Conservation (phyloP, 768 basidiomycete species). For the Suillus paluster region DNA sequence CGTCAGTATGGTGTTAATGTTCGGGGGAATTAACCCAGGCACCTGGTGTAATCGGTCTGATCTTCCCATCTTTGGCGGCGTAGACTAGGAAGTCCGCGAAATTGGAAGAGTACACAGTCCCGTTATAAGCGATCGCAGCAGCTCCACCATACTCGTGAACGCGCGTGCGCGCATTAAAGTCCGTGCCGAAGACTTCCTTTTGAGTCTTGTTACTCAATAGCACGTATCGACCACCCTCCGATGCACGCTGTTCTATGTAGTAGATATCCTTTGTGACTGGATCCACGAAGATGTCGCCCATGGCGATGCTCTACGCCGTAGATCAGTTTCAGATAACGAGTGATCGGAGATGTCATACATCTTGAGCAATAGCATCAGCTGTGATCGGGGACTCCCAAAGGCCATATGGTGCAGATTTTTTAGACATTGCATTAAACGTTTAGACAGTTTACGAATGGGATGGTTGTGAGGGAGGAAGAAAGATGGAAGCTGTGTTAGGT, state of each 20-base stretch:
- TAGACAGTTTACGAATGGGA: neutral
- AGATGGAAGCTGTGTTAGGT: too few relatives aligned
- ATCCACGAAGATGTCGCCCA: slow-evolving; percentile 59
- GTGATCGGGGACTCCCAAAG: slow-evolving; percentile 63
- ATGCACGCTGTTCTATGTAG: slow-evolving; percentile 62
- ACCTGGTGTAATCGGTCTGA: slow-evolving; percentile 63
- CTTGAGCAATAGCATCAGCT: slow-evolving; percentile 49
- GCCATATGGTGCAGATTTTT: slow-evolving; percentile 53
- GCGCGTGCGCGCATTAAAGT: slow-evolving; percentile 55
- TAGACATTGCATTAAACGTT: slow-evolving; percentile 1
- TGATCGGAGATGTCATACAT: slow-evolving; percentile 33
- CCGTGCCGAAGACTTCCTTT: slow-evolving; percentile 53
- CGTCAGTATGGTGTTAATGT: neutral
- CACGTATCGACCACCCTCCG: slow-evolving; percentile 52
- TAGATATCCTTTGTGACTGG: slow-evolving; percentile 47
- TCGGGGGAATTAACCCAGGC: neutral
- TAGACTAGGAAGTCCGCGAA: slow-evolving; percentile 57
- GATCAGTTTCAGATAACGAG: neutral
- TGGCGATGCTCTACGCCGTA: slow-evolving; percentile 26
- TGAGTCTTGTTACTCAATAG: slow-evolving; percentile 51
- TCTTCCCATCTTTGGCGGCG: slow-evolving; percentile 32
- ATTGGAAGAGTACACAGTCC: slow-evolving; percentile 61
- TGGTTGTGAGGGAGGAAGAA: neutral
- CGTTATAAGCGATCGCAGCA: slow-evolving; percentile 51
- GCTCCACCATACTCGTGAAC: slow-evolving; percentile 75